Evolutionary conservation across 768 basidiomycete genomes (phyloP).

Genomic region (Leccinum aurantiacum): DNA sequence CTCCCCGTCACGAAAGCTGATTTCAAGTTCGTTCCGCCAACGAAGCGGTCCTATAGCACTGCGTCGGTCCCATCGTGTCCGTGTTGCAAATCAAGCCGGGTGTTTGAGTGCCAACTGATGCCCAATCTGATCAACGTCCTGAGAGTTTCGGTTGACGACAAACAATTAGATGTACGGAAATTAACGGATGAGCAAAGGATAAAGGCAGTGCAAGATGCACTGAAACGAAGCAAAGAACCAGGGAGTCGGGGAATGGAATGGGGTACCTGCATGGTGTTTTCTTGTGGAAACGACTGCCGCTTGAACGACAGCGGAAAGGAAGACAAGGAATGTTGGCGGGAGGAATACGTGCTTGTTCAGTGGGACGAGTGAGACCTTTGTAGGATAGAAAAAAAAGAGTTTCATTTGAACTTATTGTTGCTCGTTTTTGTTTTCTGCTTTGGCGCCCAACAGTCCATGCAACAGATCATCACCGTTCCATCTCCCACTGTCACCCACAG

Average conservation of each 20-base stretch:
- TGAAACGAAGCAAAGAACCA: constrained; percentile 47
- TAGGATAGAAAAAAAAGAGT: constrained; percentile 3
- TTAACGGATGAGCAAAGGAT: constrained; percentile 69
- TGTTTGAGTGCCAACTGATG: constrained; percentile 95
- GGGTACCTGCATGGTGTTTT: constrained; percentile 90
- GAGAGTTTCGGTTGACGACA: constrained; percentile 30
- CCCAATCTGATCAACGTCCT: constrained; percentile 88
- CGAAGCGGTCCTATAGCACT: constrained; percentile 55
- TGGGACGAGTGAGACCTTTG: constrained; percentile 56
- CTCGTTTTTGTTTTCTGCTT: constrained; percentile 15
- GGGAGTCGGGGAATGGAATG: constrained; percentile 82
- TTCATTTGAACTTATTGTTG: constrained; percentile 16
- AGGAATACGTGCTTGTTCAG: constrained; percentile 74
- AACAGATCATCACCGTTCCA: constrained; percentile 25
- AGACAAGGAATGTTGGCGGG: constrained; percentile 55
- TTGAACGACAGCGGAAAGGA: constrained; percentile 41
- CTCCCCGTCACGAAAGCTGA: constrained; percentile 60
- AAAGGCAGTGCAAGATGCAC: constrained; percentile 53
- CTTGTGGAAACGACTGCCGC: constrained; percentile 81
- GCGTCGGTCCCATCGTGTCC: constrained; percentile 62
- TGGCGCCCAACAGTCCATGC: constrained; percentile 25
- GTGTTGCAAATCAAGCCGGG: constrained; percentile 60
- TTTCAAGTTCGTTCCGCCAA: constrained; percentile 49
- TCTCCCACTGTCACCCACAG: constrained; percentile 16
- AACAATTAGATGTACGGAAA: constrained; percentile 30